Conservation (phyloP, 495 filamentous ascomycete genomes). For the Glarea lozoyensis region DNA sequence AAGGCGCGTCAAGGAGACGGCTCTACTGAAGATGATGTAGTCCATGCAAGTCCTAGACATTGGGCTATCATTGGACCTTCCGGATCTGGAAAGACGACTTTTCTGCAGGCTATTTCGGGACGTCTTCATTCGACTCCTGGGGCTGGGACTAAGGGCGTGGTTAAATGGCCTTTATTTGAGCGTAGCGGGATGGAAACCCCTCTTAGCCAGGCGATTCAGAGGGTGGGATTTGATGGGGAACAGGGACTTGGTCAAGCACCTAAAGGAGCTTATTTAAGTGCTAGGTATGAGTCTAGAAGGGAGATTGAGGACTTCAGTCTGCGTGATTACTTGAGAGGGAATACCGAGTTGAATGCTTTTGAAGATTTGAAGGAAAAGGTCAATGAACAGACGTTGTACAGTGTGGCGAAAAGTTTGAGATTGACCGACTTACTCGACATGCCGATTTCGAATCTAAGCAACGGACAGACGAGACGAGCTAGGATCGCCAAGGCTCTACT, state of each 20-base stretch:
- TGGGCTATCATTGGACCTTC: constrained; percentile 74
- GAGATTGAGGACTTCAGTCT: constrained; percentile 86
- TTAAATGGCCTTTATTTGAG: constrained; percentile 48
- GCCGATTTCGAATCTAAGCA: constrained; percentile 81
- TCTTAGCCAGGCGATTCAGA: constrained; percentile 64
- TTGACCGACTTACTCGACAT: constrained; percentile 58
- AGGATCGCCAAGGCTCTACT: constrained; percentile 81
- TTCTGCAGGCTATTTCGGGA: constrained; percentile 70
- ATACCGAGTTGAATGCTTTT: constrained; percentile 66
- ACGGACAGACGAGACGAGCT: constrained; percentile 82
- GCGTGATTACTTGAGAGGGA: constrained; percentile 64
- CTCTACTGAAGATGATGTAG: too few relatives aligned
- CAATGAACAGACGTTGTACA: constrained; percentile 38
- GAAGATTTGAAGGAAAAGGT: constrained; percentile 36
- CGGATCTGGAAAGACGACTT: constrained; percentile 61
- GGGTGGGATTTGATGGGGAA: constrained; percentile 73
- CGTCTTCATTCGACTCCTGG: constrained; percentile 63
- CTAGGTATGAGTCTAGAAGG: constrained; percentile 81
- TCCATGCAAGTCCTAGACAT: too few relatives aligned
- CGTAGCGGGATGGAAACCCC: too few relatives aligned
- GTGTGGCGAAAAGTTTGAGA: constrained; percentile 57
- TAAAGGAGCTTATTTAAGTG: constrained; percentile 73
- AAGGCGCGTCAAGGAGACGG: too few relatives aligned
- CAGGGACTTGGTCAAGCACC: constrained; percentile 29
- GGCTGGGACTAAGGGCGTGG: constrained; percentile 60